Conservation (phyloP, 495 filamentous ascomycete species). For the Xylaria flabelliformis region DNA sequence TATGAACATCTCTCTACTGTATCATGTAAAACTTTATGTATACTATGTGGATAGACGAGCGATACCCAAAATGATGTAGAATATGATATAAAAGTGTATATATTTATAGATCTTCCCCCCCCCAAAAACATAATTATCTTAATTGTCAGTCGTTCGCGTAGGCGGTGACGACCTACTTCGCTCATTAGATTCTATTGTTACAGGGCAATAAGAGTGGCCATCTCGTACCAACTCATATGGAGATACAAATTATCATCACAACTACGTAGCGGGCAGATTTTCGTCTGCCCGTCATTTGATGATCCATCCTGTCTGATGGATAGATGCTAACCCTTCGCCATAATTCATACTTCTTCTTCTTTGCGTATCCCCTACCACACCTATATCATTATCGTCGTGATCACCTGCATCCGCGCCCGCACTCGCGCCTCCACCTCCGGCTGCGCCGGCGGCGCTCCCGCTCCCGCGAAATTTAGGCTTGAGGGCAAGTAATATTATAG, state of each 20-base stretch:
- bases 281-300: background rate
- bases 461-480: conserved; percentile 71
- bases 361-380: conserved; percentile 1
- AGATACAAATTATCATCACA: conserved; percentile 11
- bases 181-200: conserved; percentile 30
- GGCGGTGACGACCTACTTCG: background rate
- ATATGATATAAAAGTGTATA: background rate
- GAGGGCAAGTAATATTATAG: conserved; percentile 84
- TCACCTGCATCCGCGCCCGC: too few relatives aligned
- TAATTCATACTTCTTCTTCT: background rate
- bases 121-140: background rate
- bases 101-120: background rate
- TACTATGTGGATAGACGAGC: background rate
- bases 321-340: conserved; percentile 13
- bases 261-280: background rate
- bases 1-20: background rate
- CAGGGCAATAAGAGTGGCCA: conserved; percentile 14
- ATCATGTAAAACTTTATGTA: conserved; percentile 5
- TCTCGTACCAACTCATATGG: background rate
- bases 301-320: background rate
- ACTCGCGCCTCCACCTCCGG: too few relatives aligned
- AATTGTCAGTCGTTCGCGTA: background rate
- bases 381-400: background rate
- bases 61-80: conserved; percentile 16
- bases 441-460: background rate